Percentiles rank a stretch among this genome's conserved stretches.
Conservation (phyloP, 1,139 yeast genomes). For the Spencermartinsiella ligniputridi region DNA sequence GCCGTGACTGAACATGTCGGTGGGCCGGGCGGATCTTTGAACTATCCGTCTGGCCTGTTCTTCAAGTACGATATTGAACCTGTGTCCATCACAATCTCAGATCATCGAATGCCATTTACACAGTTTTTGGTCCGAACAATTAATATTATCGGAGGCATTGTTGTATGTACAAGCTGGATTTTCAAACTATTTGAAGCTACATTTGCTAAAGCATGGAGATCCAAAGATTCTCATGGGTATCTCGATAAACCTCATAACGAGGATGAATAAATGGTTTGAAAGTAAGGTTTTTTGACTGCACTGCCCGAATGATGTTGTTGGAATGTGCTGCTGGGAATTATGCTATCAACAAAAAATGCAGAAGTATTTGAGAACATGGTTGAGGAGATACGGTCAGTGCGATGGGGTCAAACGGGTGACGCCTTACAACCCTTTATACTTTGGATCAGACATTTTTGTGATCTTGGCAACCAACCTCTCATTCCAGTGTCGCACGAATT, state of each 20-base stretch:
- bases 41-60: constrained; percentile 64
- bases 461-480: constrained; percentile 3
- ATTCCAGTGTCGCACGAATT: constrained; percentile 15
- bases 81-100: constrained; percentile 62
- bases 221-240: not conserved
- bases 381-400: not conserved
- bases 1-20: constrained; percentile 58
- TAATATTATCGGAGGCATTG: constrained; percentile 72
- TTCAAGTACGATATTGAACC: constrained; percentile 89
- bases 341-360: too few relatives aligned
- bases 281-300: too few relatives aligned
- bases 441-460: not conserved
- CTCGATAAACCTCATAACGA: constrained; percentile 1
- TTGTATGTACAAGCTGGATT: constrained; percentile 43
- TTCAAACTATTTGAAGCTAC: constrained; percentile 19
- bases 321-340: too few relatives aligned
- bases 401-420: not conserved
- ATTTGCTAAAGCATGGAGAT: constrained; percentile 5
- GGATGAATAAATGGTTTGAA: too few relatives aligned
- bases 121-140: constrained; percentile 75
- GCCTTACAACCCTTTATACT: not conserved
- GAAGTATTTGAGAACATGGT: too few relatives aligned
- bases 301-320: too few relatives aligned
- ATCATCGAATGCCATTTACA: constrained; percentile 67
- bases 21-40: constrained; percentile 24